A percentile compares a stretch with the other conserved stretches of the same genome.
These are phyloP conservation scores for Pseudogymnoascus sp. DNA, from an alignment of 2,329 filamentous ascomycete genomes.

Conservation along the genomic window DNA sequence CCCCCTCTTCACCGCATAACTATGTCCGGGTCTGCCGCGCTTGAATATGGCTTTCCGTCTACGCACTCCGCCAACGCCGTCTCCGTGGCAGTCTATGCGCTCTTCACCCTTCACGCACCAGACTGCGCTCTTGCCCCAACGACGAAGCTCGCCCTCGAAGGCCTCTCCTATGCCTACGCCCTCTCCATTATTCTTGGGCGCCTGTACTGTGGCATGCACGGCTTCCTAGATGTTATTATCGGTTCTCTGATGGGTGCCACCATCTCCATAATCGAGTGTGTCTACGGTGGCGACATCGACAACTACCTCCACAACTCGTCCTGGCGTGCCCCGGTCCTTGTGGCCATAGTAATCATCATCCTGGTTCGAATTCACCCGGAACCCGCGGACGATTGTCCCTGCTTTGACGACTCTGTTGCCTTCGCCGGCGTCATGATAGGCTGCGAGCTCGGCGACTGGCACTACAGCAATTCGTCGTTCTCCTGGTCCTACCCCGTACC, in stretches of 20 bases:
- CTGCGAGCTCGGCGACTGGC: slow-evolving; percentile 75
- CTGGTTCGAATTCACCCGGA: slow-evolving; percentile 89
- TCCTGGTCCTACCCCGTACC: slow-evolving; percentile 47
- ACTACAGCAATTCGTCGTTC: slow-evolving; percentile 45
- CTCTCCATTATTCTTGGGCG: slow-evolving; percentile 83
- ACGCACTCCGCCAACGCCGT: slow-evolving; percentile 97
- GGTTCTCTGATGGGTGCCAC: slow-evolving; percentile 70
- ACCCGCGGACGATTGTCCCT: slow-evolving; percentile 92
- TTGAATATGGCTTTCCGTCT: slow-evolving; percentile 96
- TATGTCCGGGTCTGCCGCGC: slow-evolving; percentile 89
- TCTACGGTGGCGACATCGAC: slow-evolving; percentile 58
- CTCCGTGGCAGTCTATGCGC: slow-evolving; percentile 79
- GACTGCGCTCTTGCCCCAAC: slow-evolving; percentile 54
- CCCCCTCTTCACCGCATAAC: slow-evolving; percentile 90
- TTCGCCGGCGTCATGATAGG: slow-evolving; percentile 90
- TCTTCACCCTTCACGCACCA: slow-evolving; percentile 61
- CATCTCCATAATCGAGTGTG: slow-evolving; percentile 52
- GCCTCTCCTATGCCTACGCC: slow-evolving; percentile 74
- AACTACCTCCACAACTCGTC: slow-evolving; percentile 59
- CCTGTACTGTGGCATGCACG: slow-evolving; percentile 98
- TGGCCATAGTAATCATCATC: slow-evolving; percentile 60
- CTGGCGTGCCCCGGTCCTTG: slow-evolving; percentile 56
- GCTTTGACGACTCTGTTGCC: slow-evolving; percentile 91
- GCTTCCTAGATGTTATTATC: slow-evolving; percentile 82
- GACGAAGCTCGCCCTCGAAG: slow-evolving; percentile 56